A percentile compares a stretch with the other conserved stretches of the same genome.
phyloP scores from a whole-genome alignment of 176 grass and related monocot genomes.

The Avena sativa region DNA sequence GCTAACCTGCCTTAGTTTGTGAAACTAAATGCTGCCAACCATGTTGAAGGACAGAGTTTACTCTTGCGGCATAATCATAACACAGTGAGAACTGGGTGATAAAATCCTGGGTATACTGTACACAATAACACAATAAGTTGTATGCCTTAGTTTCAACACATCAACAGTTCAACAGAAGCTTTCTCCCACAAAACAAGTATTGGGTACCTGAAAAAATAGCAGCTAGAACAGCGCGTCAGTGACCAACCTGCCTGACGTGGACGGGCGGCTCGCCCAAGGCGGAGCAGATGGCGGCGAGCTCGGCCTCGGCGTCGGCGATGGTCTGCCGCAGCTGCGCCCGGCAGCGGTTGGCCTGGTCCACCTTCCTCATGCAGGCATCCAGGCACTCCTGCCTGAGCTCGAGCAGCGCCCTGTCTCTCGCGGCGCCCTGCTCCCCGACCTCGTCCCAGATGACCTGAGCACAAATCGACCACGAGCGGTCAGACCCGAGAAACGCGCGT shows the following conservation, averaged over 20 bases:
- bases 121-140: not conserved
- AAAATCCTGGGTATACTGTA: not conserved
- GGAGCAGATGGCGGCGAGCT: slow-evolving; percentile 68
- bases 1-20: no score
- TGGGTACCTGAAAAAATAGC: no score
- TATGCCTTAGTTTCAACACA: not conserved
- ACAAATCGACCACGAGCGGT: not conserved
- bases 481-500: not conserved
- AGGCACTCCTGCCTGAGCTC: slow-evolving; percentile 72
- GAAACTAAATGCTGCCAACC: no score
- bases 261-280: slow-evolving; percentile 60
- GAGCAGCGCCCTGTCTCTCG: slow-evolving; percentile 61
- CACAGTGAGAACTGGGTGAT: not conserved
- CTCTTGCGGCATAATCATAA: not conserved
- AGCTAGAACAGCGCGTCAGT: no score
- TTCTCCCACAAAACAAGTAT: not conserved
- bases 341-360: slow-evolving; percentile 64
- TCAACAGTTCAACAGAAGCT: not conserved
- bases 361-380: slow-evolving; percentile 68
- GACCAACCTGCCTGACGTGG: slow-evolving; percentile 50
- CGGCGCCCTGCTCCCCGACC: slow-evolving; percentile 59
- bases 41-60: not conserved
- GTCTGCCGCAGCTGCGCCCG: slow-evolving; percentile 73
- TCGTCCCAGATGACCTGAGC: slow-evolving; percentile 75
- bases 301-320: slow-evolving; percentile 68